Evolutionary conservation across 352 stramenopile genomes (phyloP).

Genomic region (Peronospora belbahrii): DNA sequence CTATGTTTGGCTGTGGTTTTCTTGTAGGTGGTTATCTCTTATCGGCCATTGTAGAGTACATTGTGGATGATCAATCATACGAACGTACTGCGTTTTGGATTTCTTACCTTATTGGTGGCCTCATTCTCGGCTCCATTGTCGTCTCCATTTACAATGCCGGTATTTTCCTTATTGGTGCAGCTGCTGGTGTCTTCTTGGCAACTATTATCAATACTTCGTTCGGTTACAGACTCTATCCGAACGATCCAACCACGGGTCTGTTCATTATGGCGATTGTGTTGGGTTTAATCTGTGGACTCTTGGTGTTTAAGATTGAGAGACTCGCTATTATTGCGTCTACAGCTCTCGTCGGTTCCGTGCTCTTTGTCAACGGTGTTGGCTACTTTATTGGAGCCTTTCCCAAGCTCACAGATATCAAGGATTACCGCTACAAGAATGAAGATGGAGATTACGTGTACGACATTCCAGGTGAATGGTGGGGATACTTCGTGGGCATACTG

Average conservation of each 20-base stretch:
- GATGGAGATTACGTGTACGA: constrained; percentile 34
- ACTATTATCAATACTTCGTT: constrained; percentile 42
- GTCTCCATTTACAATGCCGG: constrained; percentile 40
- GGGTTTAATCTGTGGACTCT: constrained; percentile 30
- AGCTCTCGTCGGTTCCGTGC: constrained; percentile 36
- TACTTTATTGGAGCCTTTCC: constrained; percentile 60
- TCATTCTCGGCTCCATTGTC: constrained; percentile 42
- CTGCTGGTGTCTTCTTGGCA: constrained; percentile 35
- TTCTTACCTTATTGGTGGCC: constrained; percentile 39
- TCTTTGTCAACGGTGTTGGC: constrained; percentile 42
- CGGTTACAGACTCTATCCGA: constrained; percentile 43
- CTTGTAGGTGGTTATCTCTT: constrained; percentile 43
- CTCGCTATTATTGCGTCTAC: constrained; percentile 51
- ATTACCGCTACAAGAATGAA: constrained; percentile 30
- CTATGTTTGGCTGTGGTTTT: constrained; percentile 59
- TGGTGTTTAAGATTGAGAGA: constrained; percentile 41
- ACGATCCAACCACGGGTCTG: constrained; percentile 34
- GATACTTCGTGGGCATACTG: constrained; percentile 38
- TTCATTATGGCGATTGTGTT: constrained; percentile 38
- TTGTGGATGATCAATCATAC: constrained; percentile 36
- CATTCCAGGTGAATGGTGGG: constrained; percentile 46
- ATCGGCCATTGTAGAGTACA: constrained; percentile 33
- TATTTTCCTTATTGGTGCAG: constrained; percentile 46
- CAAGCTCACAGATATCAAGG: constrained; percentile 27
- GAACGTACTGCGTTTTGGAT: constrained; percentile 44